Conservation (phyloP, 306 rosid species). For the Gleditsia sinensis region DNA sequence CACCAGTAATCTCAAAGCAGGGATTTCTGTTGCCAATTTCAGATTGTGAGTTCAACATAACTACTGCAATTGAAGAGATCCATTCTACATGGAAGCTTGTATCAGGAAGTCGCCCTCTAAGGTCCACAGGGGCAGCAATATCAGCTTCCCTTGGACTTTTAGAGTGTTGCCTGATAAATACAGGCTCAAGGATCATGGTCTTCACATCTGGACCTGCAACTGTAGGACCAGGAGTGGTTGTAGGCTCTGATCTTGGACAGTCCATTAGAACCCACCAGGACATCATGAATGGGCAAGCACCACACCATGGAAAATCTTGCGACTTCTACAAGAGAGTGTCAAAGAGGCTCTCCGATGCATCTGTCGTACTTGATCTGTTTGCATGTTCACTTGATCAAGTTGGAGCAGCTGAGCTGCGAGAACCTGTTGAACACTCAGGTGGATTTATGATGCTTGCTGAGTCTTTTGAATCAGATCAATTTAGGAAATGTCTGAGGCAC, state of each 20-base stretch:
- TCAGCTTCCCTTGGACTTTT: constrained; percentile 79
- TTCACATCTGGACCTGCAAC: constrained; percentile 94
- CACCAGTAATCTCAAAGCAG: constrained; percentile 53
- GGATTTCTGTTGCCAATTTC: constrained; percentile 72
- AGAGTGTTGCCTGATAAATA: constrained; percentile 60
- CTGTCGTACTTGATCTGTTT: constrained; percentile 76
- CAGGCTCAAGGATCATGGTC: constrained; percentile 86
- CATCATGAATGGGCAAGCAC: constrained; percentile 62
- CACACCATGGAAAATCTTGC: constrained; percentile 52
- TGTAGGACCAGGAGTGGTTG: constrained; percentile 73
- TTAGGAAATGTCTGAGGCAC: constrained; percentile 70
- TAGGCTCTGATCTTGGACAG: constrained; percentile 55
- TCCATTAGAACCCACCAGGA: constrained; percentile 77
- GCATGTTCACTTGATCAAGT: constrained; percentile 92
- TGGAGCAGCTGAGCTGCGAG: constrained; percentile 75
- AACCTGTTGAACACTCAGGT: constrained; percentile 72
- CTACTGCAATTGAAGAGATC: constrained; percentile 75
- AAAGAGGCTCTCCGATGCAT: constrained; percentile 55
- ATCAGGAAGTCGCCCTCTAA: constrained; percentile 56
- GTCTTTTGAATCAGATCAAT: constrained; percentile 70
- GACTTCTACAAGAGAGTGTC: constrained; percentile 61
- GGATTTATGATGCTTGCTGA: constrained; percentile 81
- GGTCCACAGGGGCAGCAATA: constrained; percentile 84
- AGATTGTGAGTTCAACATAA: constrained; percentile 76
- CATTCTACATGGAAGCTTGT: constrained; percentile 42